Base-by-base conservation (phyloP, 169 alveolate species). In the Besnoitia besnoiti region DNA sequence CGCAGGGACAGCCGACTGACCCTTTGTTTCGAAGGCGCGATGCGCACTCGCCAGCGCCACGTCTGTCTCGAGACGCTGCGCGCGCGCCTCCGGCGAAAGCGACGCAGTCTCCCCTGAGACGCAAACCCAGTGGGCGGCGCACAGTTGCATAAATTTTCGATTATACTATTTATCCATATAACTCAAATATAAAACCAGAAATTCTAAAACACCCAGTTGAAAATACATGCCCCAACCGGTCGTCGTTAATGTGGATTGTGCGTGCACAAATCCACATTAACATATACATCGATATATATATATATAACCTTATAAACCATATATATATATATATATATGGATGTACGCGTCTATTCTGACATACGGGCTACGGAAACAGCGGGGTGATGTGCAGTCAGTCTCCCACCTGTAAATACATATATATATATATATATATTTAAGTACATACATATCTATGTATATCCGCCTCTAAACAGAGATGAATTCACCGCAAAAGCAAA, bases 1-100 rank as follows among this genome's bases (percentile, higher is more conserved):
- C 40, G 87, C 8, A 77, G 87, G 87, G 35, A 77, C 87, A 77
- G 61, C 59, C 33, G 87, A 77, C 87, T 77, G 87, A 10, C 87
- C 87, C 40, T 42, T 37, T 37, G 55, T 37, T 55, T 77, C 87
- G 87, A 42, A 77, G 35, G 40, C 30, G 40, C 40, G 10, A 55
- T 77, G 87, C 37, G 87, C 55, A 2, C 10, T 3, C 24, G 87
- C 87, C 10, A 77, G 40, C 40, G 87, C 40, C 2, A 14, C 16
- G 8, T 37, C 49, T 39, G 50, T 77, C 87, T 77, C 87, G 35
- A 77, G 87, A 4, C 5, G 21, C 87, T 42, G 10, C 35, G 87
- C 87, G 33, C 87, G n/a, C 21, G 7, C 61, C 16, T 37, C 87
- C 3, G 87, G 87, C 30, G 87, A 42, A 24, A 77, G 87, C 7